These are phyloP conservation scores for Hypomyces rosellus DNA, from an alignment of 2,329 filamentous ascomycete genomes.

Conservation along the genomic window DNA sequence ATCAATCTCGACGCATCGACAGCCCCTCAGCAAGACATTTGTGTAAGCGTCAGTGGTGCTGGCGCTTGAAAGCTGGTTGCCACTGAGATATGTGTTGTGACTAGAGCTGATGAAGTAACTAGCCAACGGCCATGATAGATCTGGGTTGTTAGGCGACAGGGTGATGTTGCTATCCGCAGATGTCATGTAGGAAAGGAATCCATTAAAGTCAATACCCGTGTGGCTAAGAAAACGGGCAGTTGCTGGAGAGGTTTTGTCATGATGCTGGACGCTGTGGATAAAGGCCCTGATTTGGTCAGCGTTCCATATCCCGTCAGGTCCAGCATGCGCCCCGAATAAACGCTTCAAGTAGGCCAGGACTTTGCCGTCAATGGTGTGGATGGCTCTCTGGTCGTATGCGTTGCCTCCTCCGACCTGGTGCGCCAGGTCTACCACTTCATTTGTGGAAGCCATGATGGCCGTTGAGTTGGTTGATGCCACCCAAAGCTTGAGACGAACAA, in stretches of 20 bases:
- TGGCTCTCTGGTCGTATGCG: conserved; percentile 33
- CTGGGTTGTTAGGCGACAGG: conserved; percentile 34
- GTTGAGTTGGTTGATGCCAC: not conserved
- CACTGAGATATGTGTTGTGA: conserved; percentile 90
- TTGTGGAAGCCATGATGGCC: conserved; percentile 10
- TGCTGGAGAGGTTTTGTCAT: conserved; percentile 25
- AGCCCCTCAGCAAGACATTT: conserved; percentile 73
- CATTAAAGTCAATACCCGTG: conserved; percentile 38
- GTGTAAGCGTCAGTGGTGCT: conserved; percentile 87
- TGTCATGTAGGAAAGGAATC: conserved; percentile 52
- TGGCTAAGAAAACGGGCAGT: conserved; percentile 21
- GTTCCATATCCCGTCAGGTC: conserved; percentile 38
- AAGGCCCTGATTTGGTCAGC: conserved; percentile 40
- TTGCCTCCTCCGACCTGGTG: conserved; percentile 44
- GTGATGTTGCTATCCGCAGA: conserved; percentile 40
- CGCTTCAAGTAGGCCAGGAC: conserved; percentile 38
- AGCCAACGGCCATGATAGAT: conserved; percentile 70
- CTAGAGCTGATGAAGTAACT: conserved; percentile 94
- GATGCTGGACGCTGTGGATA: conserved; percentile 40
- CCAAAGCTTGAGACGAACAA: no score
- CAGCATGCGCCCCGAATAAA: conserved; percentile 41
- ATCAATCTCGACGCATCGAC: conserved; percentile 88
- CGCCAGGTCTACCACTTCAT: conserved; percentile 14
- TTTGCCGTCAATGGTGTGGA: conserved; percentile 36
- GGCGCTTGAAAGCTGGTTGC: conserved; percentile 79